Evolutionary conservation across 208 protist genomes (phyloP).

Genomic region (Lotmaria passim): DNA sequence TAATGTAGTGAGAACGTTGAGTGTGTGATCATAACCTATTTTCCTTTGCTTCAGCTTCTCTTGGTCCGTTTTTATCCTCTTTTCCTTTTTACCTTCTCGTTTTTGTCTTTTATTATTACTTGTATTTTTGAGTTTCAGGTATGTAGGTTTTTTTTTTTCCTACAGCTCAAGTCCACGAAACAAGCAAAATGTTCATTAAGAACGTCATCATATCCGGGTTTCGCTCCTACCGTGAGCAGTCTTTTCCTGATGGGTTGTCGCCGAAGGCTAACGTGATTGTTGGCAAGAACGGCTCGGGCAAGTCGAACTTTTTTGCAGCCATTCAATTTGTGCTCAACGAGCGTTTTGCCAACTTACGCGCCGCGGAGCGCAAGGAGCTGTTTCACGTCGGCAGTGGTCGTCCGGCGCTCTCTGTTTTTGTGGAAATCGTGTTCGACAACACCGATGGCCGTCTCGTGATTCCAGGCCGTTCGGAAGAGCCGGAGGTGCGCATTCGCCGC

Average conservation of each 20-base stretch:
- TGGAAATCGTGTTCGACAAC: conserved; percentile 99
- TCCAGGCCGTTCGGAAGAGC: conserved; percentile 78
- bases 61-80: no score
- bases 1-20: no score
- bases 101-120: no score
- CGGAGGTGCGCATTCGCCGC: conserved; percentile 95
- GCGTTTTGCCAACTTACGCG: conserved; percentile 83
- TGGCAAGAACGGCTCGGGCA: conserved; percentile 97
- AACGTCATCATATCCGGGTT: conserved; percentile 93
- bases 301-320: conserved; percentile 98
- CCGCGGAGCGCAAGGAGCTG: conserved; percentile 93
- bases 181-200: conserved; percentile 90
- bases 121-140: no score
- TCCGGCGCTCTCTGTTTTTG: conserved; percentile 94
- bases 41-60: no score
- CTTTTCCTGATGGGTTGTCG: conserved; percentile 83
- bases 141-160: no score
- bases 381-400: conserved; percentile 94
- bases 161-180: no score
- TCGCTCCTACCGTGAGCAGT: conserved; percentile 92
- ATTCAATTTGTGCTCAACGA: conserved; percentile 98
- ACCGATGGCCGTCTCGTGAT: conserved; percentile 95
- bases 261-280: conserved; percentile 91
- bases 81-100: no score
- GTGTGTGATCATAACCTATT: no score